phyloP scores from a whole-genome alignment of 192 early-diverging fungal genomes.

The Obelidium mucronatum region DNA sequence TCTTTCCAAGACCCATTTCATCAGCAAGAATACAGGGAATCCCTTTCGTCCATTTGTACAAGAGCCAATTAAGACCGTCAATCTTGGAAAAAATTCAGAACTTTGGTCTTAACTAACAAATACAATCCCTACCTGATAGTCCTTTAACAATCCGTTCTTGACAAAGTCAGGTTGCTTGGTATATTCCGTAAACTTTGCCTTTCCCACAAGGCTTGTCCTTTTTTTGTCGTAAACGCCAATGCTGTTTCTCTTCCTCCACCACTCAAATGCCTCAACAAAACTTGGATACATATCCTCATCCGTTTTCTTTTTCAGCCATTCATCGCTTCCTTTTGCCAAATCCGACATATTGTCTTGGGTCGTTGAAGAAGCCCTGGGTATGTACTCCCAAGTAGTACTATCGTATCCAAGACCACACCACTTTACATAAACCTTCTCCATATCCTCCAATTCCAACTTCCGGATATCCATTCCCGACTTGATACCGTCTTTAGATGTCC shows the following conservation, averaged over 20 bases:
- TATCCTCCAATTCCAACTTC: constrained; percentile 45
- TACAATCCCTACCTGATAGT: constrained; percentile 67
- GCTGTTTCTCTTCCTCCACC: constrained; percentile 40
- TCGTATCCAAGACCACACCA: constrained; percentile 66
- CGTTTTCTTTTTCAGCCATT: constrained; percentile 44
- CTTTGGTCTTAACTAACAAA: background rate
- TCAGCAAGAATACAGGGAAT: constrained; percentile 73
- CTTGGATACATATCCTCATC: constrained; percentile 37
- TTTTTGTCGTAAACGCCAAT: constrained; percentile 42
- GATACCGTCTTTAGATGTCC: constrained; percentile 9
- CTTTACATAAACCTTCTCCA: constrained; percentile 67
- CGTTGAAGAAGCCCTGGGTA: constrained; percentile 3
- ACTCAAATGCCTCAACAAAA: constrained; percentile 44
- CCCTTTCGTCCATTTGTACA: constrained; percentile 69
- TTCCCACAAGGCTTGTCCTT: constrained; percentile 21
- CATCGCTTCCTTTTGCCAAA: constrained; percentile 33
- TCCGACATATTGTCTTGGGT: background rate
- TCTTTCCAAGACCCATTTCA: constrained; percentile 83
- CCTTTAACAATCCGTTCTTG: constrained; percentile 62
- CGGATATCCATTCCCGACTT: background rate
- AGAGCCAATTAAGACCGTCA: constrained; percentile 58
- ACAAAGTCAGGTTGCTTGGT: constrained; percentile 63
- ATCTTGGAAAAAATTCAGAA: constrained; percentile 25
- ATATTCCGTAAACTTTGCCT: constrained; percentile 53
- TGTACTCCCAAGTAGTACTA: constrained; percentile 47